Conservation (phyloP, 2,329 filamentous ascomycete genomes). For the Leptographium lundbergii region DNA sequence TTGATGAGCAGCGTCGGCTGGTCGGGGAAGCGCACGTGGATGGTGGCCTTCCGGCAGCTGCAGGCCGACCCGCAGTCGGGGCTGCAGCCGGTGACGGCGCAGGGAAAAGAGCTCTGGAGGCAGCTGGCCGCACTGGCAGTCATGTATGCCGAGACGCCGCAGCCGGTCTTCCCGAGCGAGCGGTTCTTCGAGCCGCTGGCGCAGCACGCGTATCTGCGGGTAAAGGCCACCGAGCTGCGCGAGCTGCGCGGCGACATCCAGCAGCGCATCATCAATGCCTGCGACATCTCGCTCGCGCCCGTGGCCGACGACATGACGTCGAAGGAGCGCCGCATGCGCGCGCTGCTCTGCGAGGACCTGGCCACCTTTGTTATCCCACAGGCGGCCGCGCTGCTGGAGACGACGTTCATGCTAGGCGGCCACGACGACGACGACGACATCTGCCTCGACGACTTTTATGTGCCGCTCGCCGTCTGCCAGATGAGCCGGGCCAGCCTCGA, state of each 20-base stretch:
- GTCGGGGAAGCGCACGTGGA: constrained; percentile 9
- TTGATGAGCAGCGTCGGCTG: constrained; percentile 10
- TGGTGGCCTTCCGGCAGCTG: constrained; percentile 1
- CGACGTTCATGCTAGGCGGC: constrained; percentile 5
- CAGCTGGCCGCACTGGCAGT: background rate
- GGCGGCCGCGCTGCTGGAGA: constrained; percentile 4
- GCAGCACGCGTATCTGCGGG: constrained; percentile 1
- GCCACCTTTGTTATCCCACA: constrained; percentile 5
- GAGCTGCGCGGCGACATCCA: background rate
- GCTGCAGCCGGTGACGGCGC: background rate
- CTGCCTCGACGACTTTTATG: background rate
- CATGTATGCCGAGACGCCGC: background rate
- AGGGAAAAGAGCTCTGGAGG: background rate
- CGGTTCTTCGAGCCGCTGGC: background rate
- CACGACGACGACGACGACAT: background rate
- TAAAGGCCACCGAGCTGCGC: background rate
- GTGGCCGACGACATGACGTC: background rate
- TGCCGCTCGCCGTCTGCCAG: constrained; percentile 1
- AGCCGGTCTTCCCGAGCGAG: background rate
- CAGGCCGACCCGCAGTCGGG: background rate
- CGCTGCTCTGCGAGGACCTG: constrained; percentile 7
- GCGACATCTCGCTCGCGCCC: background rate
- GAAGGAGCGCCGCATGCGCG: background rate
- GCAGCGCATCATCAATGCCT: background rate
- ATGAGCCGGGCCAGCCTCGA: background rate